Base-by-base conservation (phyloP, 2,329 filamentous ascomycete genomes). In the Teratosphaeria nubilosa region DNA sequence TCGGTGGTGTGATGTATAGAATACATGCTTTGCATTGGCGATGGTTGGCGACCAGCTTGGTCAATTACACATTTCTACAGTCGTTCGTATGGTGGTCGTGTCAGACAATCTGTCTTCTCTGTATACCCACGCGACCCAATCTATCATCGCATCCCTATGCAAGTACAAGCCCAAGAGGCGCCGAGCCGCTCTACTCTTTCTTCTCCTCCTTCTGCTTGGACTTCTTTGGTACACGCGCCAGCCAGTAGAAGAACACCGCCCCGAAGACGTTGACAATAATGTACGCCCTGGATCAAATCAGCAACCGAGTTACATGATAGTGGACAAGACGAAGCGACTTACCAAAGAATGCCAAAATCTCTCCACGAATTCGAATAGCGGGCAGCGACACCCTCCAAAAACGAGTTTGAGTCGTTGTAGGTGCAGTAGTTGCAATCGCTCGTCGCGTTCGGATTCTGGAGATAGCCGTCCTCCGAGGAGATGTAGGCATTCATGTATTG, bases 241-340 rank as follows among this genome's bases (percentile, higher is more conserved):
- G 66, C 78, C 79, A 83, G 68, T 83, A 83, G 22, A 83, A 65
- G 48, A 74, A 72, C 9, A 80, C 67, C 0, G 81, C 80, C 0
- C 69, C 77, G 31, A 69, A 61, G 20, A 78, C 67, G 63, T 83
- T 83, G 68, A 48, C 5, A 3, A 48, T 20, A 22, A 48, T 48
- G 10, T 48, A 48, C n/a, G n/a, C 41, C 73, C 55, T 34, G 16
- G 13, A 9, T 22, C 14, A 13, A 4, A 13, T 45, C 27, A 31
- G 54, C 51, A 77, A 63, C 82, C 27, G 27, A 16, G 13, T 14
- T 5, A 41, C 16, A 16, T 41, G 34, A 41, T 11, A 74, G 71
- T 7, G 80, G 67, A 0, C 80, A 80, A 0, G 70, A 77, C 31
- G 69, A 60, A 20, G 78, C 34, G 16, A 67, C 63, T 83, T 83